Percentiles rank a stretch among this genome's conserved stretches.
These are phyloP conservation scores for Escovopsis sp. DNA, from an alignment of 2,329 filamentous ascomycete species.

Conservation along the genomic window DNA sequence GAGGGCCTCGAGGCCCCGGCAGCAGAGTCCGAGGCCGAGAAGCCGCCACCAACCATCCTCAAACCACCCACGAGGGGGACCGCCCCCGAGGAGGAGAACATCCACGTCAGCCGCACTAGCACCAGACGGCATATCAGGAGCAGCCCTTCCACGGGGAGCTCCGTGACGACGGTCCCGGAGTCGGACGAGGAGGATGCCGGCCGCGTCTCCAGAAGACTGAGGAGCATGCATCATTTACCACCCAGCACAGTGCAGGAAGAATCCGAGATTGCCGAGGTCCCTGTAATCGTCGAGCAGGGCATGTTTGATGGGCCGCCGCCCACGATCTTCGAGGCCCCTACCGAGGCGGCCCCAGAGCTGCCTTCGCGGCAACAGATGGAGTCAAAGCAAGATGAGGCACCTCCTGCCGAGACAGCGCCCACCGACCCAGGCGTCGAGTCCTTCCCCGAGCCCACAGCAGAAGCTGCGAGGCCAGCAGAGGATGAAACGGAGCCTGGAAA, in stretches of 20 bases:
- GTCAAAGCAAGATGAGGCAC: constrained; percentile 5
- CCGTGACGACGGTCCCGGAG: constrained; percentile 70
- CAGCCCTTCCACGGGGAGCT: constrained; percentile 63
- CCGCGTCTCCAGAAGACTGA: constrained; percentile 31
- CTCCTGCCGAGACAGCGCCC: constrained; percentile 2
- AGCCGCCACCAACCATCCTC: constrained; percentile 19
- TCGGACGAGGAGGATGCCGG: constrained; percentile 59
- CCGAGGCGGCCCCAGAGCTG: not conserved
- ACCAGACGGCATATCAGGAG: constrained; percentile 70
- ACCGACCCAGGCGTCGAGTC: not conserved
- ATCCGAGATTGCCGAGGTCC: constrained; percentile 24
- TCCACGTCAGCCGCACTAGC: constrained; percentile 46
- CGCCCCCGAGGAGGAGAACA: constrained; percentile 31
- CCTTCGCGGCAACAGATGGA: constrained; percentile 5
- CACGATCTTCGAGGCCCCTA: not conserved
- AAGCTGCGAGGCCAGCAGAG: not conserved
- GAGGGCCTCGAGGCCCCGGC: constrained; percentile 56
- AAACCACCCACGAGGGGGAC: constrained; percentile 18
- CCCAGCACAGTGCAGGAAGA: constrained; percentile 45
- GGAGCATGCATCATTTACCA: constrained; percentile 30
- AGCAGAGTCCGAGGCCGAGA: constrained; percentile 27
- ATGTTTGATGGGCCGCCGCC: constrained; percentile 9
- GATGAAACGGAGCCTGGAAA: constrained; percentile 1
- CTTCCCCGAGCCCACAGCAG: not conserved
- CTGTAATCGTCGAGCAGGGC: constrained; percentile 26